Evolutionary conservation across 495 filamentous ascomycete genomes (phyloP), one percentile per base, ranked within the genome.

Genomic region (Cairneyella variabilis): DNA sequence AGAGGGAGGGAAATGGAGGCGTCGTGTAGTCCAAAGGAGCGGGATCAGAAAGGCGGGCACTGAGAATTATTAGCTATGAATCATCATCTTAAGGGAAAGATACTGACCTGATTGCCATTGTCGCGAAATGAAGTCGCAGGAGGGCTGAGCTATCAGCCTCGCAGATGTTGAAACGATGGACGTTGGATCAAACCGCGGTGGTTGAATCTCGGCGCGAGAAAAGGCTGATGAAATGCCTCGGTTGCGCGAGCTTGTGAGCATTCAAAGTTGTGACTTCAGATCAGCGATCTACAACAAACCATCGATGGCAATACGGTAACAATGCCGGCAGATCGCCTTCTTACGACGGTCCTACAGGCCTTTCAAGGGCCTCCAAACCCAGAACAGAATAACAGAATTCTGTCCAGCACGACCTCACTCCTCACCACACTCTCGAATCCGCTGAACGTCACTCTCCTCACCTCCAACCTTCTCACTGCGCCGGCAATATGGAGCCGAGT

Each of bases 1-100:
- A 91, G 48, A 98, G 85, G 25, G 90, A 92, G 4, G 93, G 93
- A 65, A 96, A 98, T 2, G 75, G 62, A 25, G 91, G 93, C 7
- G 79, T 81, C 43, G 69, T 66, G 68, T 96, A 95, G 61, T 79
- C 78, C 21, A 60, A 45, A 11, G 59, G 62, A n/a, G 62, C 62
- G 2, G 56, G 38, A 26, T 48, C 54, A 26, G 42, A 16, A 22
- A 56, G 12, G 10, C 51, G 56, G 11, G 28, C 11, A 39, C 60
- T 63, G 22, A 37, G 16, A 37, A 42, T 16, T 14, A 42, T 54
- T 28, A 32, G 32, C 20, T n/a, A 40, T 9, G 7, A 12, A 14
- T 17, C n/a, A 40, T 26, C n/a, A 46, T 8, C 10, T 27, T 12
- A 9, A 26, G n/a, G 43, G 5, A 7, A 14, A 6, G 1, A 44